phyloP scores from a whole-genome alignment of 352 stramenopile genomes.

The Pythium coloratum region DNA sequence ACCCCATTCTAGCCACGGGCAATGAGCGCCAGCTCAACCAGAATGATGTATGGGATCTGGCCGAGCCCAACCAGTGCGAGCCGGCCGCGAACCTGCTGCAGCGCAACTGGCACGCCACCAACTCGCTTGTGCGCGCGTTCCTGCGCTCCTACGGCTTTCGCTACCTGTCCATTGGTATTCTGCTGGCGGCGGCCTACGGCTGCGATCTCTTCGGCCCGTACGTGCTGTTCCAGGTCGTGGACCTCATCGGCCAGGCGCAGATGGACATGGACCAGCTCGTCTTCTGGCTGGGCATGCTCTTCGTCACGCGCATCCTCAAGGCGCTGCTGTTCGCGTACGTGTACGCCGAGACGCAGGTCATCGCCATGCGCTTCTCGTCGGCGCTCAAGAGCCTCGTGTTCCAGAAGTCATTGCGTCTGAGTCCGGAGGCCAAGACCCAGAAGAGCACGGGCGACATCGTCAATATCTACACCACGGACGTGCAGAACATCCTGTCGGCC shows the following conservation, averaged over 20 bases:
- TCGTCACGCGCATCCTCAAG: conserved; percentile 64
- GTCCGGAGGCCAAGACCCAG: conserved; percentile 27
- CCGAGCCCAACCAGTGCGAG: conserved; percentile 40
- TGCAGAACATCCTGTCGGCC: conserved; percentile 58
- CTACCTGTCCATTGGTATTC: conserved; percentile 42
- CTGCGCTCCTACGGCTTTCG: conserved; percentile 47
- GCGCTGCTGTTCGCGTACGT: conserved; percentile 66
- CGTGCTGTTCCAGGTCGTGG: conserved; percentile 61
- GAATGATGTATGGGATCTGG: conserved; percentile 63
- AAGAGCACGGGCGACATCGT: conserved; percentile 50
- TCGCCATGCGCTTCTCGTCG: conserved; percentile 59
- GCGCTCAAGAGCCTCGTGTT: conserved; percentile 75
- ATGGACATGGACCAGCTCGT: conserved; percentile 33
- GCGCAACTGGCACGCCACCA: conserved; percentile 54
- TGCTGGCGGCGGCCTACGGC: conserved; percentile 43
- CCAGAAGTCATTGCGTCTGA: conserved; percentile 65
- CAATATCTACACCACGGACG: conserved; percentile 62
- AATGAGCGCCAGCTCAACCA: conserved; percentile 46
- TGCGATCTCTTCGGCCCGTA: conserved; percentile 63
- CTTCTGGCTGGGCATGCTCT: conserved; percentile 62
- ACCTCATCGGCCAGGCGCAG: conserved; percentile 40
- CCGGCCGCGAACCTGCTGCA: conserved; percentile 50
- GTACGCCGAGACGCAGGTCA: conserved; percentile 59
- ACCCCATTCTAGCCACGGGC: conserved; percentile 28
- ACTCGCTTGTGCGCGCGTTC: conserved; percentile 56